Evolutionary conservation across 2,329 filamentous ascomycete species (phyloP), one percentile per base, ranked within the genome.

Genomic region (Stemphylium beticola): DNA sequence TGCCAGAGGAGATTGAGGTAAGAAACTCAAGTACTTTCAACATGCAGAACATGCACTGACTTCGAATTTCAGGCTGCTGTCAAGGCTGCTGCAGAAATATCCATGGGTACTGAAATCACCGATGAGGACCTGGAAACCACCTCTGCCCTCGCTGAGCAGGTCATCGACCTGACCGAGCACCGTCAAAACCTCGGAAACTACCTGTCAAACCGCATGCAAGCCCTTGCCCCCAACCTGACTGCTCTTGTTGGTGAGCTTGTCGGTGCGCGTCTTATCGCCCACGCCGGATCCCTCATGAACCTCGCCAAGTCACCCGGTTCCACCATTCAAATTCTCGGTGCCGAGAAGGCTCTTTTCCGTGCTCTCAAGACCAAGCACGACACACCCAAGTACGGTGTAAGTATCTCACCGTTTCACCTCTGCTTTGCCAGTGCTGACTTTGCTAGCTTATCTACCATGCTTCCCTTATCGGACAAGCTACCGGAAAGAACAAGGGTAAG

Each of bases 331-430:
- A 97, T 99, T 72, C 87, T 98, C 52, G 95, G 95, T 82, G 95
- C 95, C 57, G 95, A 99, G 82, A 99, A 99, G 85, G 95, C 95
- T 7, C 87, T 99, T 39, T 99, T 99, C 88, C 88, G 95, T 72
- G 95, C 95, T 17, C 84, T 99, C 61, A 99, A 99, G 86, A 99
- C 95, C 44, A 98, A 99, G 85, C 93, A 98, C 78, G 92, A 97
- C 74, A 99, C 95, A 34, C 95, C 95, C 74, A 99, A 98, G 80
- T 99, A 98, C 72, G 95, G 95, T 58, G 65, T 69, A 64, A 61
- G 67, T 66, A 38, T 32, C 3, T 1, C 7, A 2, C 33, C 91
- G 14, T 39, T 11, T 7, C 20, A 4, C 96, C 75, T 96, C 95
- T 80, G 90, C 96, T 78, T 90, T 91, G 43, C 95, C 14, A n/a